Evolutionary conservation across 2,329 filamentous ascomycete genomes (phyloP).

Genomic region (Mollisia scopiformis): DNA sequence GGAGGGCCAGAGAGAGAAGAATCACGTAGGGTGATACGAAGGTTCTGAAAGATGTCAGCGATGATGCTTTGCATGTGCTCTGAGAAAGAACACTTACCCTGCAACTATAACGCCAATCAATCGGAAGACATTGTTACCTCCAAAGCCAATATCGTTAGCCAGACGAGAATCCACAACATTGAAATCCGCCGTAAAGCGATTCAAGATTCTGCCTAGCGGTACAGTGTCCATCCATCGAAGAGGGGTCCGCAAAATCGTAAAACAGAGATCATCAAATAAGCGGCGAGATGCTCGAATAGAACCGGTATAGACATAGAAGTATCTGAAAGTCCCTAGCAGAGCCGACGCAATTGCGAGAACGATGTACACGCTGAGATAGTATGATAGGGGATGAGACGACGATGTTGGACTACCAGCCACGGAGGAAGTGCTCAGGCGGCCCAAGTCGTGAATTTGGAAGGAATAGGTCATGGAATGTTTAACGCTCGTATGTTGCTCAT

Average conservation of each 20-base stretch:
- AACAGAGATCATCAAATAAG: constrained; percentile 69
- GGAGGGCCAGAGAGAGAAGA: constrained; percentile 59
- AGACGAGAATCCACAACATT: constrained; percentile 71
- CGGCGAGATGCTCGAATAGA: constrained; percentile 70
- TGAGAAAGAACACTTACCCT: constrained; percentile 41
- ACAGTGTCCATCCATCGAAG: constrained; percentile 83
- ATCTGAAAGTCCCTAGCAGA: constrained; percentile 63
- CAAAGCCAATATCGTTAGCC: constrained; percentile 63
- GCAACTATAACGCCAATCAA: constrained; percentile 69
- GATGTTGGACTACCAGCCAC: constrained; percentile 1
- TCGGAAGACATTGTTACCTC: constrained; percentile 61
- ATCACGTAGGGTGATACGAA: constrained; percentile 72
- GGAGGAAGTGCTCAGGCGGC: not conserved
- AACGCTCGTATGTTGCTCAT: constrained; percentile 35
- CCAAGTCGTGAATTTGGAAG: constrained; percentile 49
- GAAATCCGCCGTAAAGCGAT: constrained; percentile 80
- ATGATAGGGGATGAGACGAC: constrained; percentile 41
- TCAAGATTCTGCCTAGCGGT: constrained; percentile 75
- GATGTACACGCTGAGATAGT: constrained; percentile 72
- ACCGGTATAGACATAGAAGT: constrained; percentile 64
- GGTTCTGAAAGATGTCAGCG: constrained; percentile 50
- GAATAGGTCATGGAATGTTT: constrained; percentile 41
- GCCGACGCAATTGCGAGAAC: constrained; percentile 59
- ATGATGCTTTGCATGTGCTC: constrained; percentile 53
- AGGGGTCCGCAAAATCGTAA: constrained; percentile 69